Percentiles rank a stretch among this genome's conserved stretches.
Evolutionary conservation across 2,329 filamentous ascomycete genomes (phyloP).

Genomic region (Verticillium nubilum): DNA sequence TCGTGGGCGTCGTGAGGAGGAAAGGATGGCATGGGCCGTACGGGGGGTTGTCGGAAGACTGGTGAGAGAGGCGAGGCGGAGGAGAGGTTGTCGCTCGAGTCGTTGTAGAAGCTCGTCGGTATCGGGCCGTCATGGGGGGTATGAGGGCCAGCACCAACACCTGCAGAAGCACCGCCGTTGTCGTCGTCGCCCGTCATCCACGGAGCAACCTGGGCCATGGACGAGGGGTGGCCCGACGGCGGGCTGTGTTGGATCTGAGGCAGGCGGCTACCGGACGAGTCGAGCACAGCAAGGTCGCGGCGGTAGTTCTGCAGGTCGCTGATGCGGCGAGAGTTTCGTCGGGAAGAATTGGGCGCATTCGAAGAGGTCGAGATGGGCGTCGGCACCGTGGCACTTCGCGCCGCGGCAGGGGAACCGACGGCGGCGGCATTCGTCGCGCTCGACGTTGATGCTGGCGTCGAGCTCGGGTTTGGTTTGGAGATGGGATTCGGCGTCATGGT

Average conservation of each 20-base stretch:
- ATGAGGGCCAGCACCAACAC: slow-evolving; percentile 17
- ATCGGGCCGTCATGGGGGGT: slow-evolving; percentile 19
- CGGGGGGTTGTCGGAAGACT: slow-evolving; percentile 42
- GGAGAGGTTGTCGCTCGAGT: slow-evolving; percentile 67
- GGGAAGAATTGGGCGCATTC: slow-evolving; percentile 12
- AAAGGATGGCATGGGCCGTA: background rate
- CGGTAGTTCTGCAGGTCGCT: slow-evolving; percentile 65
- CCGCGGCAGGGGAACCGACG: slow-evolving; percentile 30
- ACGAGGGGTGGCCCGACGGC: slow-evolving; percentile 49
- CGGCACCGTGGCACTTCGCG: background rate
- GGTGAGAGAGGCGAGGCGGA: slow-evolving; percentile 63
- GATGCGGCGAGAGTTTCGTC: slow-evolving; percentile 48
- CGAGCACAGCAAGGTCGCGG: slow-evolving; percentile 65
- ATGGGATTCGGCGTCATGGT: slow-evolving; percentile 30
- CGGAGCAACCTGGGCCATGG: slow-evolving; percentile 49
- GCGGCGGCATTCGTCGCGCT: slow-evolving; percentile 27
- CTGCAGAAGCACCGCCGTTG: background rate
- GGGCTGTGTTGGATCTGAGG: slow-evolving; percentile 51
- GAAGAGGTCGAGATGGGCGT: slow-evolving; percentile 30
- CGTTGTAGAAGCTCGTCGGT: slow-evolving; percentile 64
- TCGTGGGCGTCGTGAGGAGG: slow-evolving; percentile 52
- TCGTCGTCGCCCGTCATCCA: slow-evolving; percentile 46
- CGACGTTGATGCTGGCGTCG: background rate
- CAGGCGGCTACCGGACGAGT: slow-evolving; percentile 50
- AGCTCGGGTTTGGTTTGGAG: background rate